Base-by-base conservation (phyloP, 2,329 filamentous ascomycete genomes). In the Neofusicoccum cordaticola region DNA sequence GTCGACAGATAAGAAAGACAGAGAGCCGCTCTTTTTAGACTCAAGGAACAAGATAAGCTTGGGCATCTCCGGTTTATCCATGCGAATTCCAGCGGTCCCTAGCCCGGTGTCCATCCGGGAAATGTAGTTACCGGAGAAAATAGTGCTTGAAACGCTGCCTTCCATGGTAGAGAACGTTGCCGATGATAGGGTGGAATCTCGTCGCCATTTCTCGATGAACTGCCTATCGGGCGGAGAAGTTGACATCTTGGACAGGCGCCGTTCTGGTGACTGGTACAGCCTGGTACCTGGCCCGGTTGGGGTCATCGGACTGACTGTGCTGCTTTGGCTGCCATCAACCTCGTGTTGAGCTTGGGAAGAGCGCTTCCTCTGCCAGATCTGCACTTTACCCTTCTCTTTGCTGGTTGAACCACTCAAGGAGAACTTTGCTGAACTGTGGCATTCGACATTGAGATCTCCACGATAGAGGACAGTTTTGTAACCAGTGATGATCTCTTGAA, bases 21-120 rank as follows among this genome's bases (percentile, higher is more conserved):
- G 58, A n/a, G 51, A 52, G 6, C 53, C 53, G 17, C 57, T 65
- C 6, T 62, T 45, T 4, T 61, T 61, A n/a, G 56, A 44, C 44
- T 68, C 64, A 37, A 68, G 66, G 51, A 67, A 68, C 3, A 68
- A 19, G 4, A 68, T 61, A 3, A 68, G 35, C 12, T 65, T 63
- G 22, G 67, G 66, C 11, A 65, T 50, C 27, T 64, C 45, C 0
- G 67, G 66, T 37, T 63, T 56, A 2, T 63, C 63, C 13, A 67
- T 42, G 9, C 66, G 57, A 17, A 65, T 63, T 22, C 42, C 66
- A 5, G 42, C 48, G n/a, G 50, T 57, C 3, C 65, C 61, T 1
- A 51, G 65, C 7, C 53, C 53, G 13, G 67, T 53, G 6, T 65
- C 63, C 9, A 68, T 47, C 35, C 58, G 58, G 7, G 65, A 61